Percentiles rank a stretch among this genome's conserved stretches.
These are phyloP conservation scores for Vanrija pseudolonga DNA, from an alignment of 1,284 basidiomycete genomes.

Conservation along the genomic window DNA sequence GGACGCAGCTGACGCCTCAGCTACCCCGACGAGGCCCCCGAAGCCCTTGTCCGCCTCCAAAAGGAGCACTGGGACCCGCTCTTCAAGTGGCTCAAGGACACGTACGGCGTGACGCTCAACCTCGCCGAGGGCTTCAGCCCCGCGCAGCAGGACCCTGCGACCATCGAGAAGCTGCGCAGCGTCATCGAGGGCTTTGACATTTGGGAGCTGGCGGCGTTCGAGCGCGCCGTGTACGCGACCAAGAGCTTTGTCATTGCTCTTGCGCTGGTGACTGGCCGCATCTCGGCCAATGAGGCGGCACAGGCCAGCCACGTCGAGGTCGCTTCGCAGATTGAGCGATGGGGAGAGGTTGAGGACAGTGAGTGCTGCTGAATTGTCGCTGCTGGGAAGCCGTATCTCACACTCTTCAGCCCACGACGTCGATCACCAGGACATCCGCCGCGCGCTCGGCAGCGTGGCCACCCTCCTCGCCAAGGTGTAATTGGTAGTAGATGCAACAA, in stretches of 20 bases:
- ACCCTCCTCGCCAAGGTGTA: slow-evolving; percentile 51
- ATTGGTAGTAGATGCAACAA: not conserved
- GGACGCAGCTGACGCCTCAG: slow-evolving; percentile 50
- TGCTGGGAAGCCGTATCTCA: slow-evolving; percentile 16
- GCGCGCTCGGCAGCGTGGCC: slow-evolving; percentile 77
- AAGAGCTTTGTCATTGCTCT: slow-evolving; percentile 90
- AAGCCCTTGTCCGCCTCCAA: slow-evolving; percentile 73
- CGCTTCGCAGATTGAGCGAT: slow-evolving; percentile 86
- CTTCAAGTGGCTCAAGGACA: slow-evolving; percentile 68
- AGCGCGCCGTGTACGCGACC: slow-evolving; percentile 81
- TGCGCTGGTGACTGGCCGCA: slow-evolving; percentile 70
- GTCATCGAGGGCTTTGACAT: slow-evolving; percentile 64
- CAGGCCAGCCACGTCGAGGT: slow-evolving; percentile 86
- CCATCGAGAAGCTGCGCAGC: slow-evolving; percentile 59
- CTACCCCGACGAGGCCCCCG: slow-evolving; percentile 77
- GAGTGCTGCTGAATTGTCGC: slow-evolving; percentile 48
- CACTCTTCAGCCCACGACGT: slow-evolving; percentile 75
- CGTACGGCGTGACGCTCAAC: slow-evolving; percentile 64
- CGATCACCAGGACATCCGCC: slow-evolving; percentile 87
- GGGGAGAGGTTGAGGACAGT: slow-evolving; percentile 99
- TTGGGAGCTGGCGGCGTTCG: slow-evolving; percentile 90
- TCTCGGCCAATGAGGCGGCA: slow-evolving; percentile 80
- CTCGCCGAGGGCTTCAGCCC: slow-evolving; percentile 66
- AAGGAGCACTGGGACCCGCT: slow-evolving; percentile 86
- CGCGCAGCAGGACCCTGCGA: slow-evolving; percentile 64